Percentiles rank a stretch among this genome's conserved stretches.
These are phyloP conservation scores for Tylopilus cervinicoccineus DNA, from an alignment of 768 basidiomycete genomes.

Conservation along the genomic window DNA sequence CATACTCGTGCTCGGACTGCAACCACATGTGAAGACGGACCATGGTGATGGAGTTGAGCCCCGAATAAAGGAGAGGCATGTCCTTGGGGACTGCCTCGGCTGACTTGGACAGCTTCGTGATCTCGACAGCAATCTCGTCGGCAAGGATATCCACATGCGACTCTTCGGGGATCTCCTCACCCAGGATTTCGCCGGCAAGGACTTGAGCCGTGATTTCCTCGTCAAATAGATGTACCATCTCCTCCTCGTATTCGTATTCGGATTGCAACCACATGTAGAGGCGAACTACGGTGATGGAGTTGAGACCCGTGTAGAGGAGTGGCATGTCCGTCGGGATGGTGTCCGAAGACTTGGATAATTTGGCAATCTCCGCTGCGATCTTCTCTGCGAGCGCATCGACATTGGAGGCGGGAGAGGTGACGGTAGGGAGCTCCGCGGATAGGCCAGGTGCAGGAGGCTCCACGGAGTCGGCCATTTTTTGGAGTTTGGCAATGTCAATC, in stretches of 20 bases:
- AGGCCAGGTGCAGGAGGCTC: conserved; percentile 15
- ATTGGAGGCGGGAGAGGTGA: conserved; percentile 7
- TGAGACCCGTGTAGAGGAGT: conserved; percentile 32
- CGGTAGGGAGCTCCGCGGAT: conserved; percentile 8
- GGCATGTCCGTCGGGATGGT: conserved; percentile 29
- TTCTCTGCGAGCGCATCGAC: conserved; percentile 26
- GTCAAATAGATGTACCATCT: conserved; percentile 28
- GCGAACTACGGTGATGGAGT: conserved; percentile 27
- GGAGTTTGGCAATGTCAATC: conserved; percentile 26
- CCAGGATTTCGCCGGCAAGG: conserved; percentile 29
- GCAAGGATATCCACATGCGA: conserved; percentile 13
- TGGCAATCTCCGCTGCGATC: conserved; percentile 32
- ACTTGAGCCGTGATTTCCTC: conserved; percentile 27
- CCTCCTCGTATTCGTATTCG: conserved; percentile 28
- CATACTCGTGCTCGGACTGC: conserved; percentile 29
- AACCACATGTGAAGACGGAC: conserved; percentile 31
- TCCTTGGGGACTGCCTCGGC: conserved; percentile 28
- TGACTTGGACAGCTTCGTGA: conserved; percentile 29
- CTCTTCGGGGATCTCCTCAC: conserved; percentile 8
- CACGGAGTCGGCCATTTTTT: conserved; percentile 19
- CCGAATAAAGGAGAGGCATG: conserved; percentile 32
- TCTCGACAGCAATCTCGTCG: conserved; percentile 31
- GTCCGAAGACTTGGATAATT: conserved; percentile 26
- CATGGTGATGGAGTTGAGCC: conserved; percentile 30
- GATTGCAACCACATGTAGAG: conserved; percentile 34